Conservation (phyloP, 257 asterid genomes). For the Solanum virginianum region DNA sequence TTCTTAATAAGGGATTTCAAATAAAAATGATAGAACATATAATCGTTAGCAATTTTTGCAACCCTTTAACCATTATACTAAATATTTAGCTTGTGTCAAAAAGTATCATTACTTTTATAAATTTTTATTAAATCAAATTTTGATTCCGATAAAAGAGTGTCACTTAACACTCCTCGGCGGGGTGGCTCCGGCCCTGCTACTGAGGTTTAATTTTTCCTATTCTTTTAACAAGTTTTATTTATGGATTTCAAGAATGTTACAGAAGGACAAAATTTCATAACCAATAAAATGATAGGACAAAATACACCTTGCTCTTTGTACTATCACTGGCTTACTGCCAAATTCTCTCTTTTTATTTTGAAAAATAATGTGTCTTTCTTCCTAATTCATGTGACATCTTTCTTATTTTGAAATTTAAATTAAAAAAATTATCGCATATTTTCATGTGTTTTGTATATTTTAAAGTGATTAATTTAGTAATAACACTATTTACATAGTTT, state of each 20-base stretch:
- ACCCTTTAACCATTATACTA: too few species aligned
- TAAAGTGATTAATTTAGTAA: not conserved
- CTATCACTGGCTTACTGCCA: not conserved
- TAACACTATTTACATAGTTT: too few species aligned
- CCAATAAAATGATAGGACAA: not conserved
- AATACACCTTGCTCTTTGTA: not conserved
- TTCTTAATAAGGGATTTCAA: too few species aligned
- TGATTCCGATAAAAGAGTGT: too few species aligned
- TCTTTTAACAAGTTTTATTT: not conserved
- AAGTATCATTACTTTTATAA: too few species aligned
- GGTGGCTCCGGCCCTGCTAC: too few species aligned
- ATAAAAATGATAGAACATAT: too few species aligned
- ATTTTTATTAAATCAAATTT: too few species aligned
- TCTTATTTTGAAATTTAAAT: not conserved
- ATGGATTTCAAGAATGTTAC: not conserved
- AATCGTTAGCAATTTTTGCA: too few species aligned
- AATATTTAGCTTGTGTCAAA: too few species aligned
- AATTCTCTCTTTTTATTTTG: not conserved
- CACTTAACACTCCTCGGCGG: too few species aligned
- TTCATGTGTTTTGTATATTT: not conserved
- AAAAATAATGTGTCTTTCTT: not conserved
- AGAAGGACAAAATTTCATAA: not conserved
- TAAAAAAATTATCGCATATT: not conserved
- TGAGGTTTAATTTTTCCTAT: not conserved
- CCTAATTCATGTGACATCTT: not conserved